Evolutionary conservation across 2,329 filamentous ascomycete genomes (phyloP), one percentile per base, ranked within the genome.

Genomic region (Xylaria arbuscula): DNA sequence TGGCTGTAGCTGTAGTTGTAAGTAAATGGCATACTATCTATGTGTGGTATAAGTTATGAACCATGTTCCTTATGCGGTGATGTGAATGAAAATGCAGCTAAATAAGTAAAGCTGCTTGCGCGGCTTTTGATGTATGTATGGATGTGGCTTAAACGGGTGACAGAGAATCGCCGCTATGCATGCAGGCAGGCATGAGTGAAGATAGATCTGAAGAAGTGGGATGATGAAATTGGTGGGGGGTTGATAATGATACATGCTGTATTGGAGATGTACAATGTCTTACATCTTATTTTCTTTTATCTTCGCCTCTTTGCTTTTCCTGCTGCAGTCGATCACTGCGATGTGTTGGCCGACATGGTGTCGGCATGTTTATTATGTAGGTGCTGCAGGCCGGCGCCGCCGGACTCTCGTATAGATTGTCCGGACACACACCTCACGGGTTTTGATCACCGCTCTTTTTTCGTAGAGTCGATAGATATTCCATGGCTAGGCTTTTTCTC

Each of bases 361-460:
- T 28, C 3, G 28, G 28, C 28, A 3, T 28, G 28, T 28, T 28
- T 28, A 3, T 28, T 42, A 15, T 56, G 61, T 50, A 53, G 19
- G 61, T 38, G 36, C 60, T 55, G 48, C 51, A 55, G 32, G 38
- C 42, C 45, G 61, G 62, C 47, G 45, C 47, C 28, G 55, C 55
- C 62, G 55, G 62, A 65, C 48, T 47, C 36, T 24, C 42, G 55
- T 59, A 11, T 57, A 38, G 38, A 60, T 54, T 65, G 62, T 60
- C 62, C 62, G 55, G 55, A 28, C 17, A 38, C 28, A 38, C 48
- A 47, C 28, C 28, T 28, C 28, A 28, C 36, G n/a, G 60, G 55
- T 2, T 57, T 32, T n/a, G 55, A 24, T 8, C 55, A 57, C 22
- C 10, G 22, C n/a, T 11, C 8, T 19, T 45, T n/a, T 17, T 13